Base-by-base conservation (phyloP, 2,329 filamentous ascomycete species). In the Fusarium sp. region DNA sequence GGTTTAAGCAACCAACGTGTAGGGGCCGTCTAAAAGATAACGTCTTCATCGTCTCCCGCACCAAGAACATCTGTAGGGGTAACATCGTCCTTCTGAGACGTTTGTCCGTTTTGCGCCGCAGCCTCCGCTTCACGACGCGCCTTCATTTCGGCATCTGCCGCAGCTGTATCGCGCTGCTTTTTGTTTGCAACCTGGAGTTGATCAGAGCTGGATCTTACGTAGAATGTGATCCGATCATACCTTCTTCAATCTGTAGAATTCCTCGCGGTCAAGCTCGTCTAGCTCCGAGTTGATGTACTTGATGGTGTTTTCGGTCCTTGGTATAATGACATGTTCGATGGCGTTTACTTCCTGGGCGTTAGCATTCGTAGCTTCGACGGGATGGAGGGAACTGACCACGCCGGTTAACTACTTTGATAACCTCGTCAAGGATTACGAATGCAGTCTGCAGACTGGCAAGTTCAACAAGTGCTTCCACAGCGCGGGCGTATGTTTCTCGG, bases 211-310 rank as follows among this genome's bases (percentile, higher is more conserved):
- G 27, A 27, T 1, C 18, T 28, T n/a, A 11, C 13, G 5, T 28
- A 34, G 14, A 16, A n/a, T 10, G 13, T 27, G 30, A 12, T 21
- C 4, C 16, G 41, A 27, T 50, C 72, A 46, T 66, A 77, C 83
- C 86, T 99, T 99, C 84, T 99, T 99, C 78, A 99, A 82, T 72
- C 96, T 88, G 82, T 98, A 99, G 80, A 99, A 99, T 79, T 99
- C 96, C 80, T 98, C 96, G 85, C 96, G 89, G 82, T 98, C 97
- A 53, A 99, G 86, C 82, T 99, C 96, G 78, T 99, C 96, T 18
- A 99, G 88, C 80, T 99, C 96, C 2, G 95, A 97, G 83, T 98
- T 98, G 86, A 98, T 98, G 78, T 98, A 99, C 83, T 97, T 98
- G 85, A 99, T 99, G n/a, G 96, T 99, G 78, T 98, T 99, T 80